Base-by-base conservation (phyloP, 805 yeast genomes). In the Wickerhamomyces mucosus region DNA sequence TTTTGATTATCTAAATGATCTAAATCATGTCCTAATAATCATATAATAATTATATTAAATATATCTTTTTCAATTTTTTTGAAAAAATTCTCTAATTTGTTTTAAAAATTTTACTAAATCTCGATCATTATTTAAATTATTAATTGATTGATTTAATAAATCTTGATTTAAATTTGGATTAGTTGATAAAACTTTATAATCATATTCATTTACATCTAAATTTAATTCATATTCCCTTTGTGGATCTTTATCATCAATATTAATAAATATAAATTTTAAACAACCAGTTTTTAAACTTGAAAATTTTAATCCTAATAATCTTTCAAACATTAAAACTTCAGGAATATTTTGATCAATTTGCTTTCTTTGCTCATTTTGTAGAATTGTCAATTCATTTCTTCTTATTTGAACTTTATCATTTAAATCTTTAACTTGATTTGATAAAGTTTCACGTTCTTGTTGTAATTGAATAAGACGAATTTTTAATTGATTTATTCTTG, bases 291-390 rank as follows among this genome's bases (percentile, higher is more conserved):
- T 52, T 2, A 70, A 51, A 5, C 74, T 75, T 33, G 69, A 72
- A 14, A 78, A 64, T 21, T 57, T 56, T 34, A 78, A 46, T 1
- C 84, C 84, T 27, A 75, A 53, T 29, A 72, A 53, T 24, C 58
- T 50, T 38, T 77, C 81, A 52, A 66, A 72, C 25, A 65, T 58
- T 14, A 54, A 34, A 25, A 72, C 55, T 45, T 77, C 83, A 0
- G 74, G 73, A n/a, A 56, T 54, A 36, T 74, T 74, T 24, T 56
- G 56, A 19, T 55, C 56, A 7, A 64, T 55, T 43, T 77, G 82
- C 8, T 45, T 38, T 14, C 51, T 50, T 21, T 72, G 46, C 22
- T 55, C 50, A 29, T 55, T 52, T 25, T 54, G 57, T 7, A 63
- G 46, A 22, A 47, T 48, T 15, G 38, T 40, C 16, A 61, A 49